Percentiles rank a stretch among this genome's conserved stretches.
Evolutionary conservation across 306 rosid species (phyloP).

Genomic region (Geum urbanum): DNA sequence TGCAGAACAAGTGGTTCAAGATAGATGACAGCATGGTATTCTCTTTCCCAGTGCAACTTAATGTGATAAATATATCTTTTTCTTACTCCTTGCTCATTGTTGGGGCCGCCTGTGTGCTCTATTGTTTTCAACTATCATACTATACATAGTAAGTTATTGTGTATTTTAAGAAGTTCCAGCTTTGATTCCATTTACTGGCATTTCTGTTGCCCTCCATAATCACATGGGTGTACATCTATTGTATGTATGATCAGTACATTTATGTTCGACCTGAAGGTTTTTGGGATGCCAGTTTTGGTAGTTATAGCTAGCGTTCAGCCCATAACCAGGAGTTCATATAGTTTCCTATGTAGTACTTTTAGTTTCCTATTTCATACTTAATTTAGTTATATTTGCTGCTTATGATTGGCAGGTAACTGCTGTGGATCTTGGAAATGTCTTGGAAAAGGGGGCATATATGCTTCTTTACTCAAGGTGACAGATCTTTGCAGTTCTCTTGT

Average conservation of each 20-base stretch:
- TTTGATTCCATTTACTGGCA: not conserved
- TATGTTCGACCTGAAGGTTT: not conserved
- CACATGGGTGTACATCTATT: not conserved
- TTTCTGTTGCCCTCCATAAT: not conserved
- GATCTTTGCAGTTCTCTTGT: slow-evolving; percentile 1
- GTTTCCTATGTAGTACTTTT: not conserved
- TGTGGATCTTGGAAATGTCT: slow-evolving; percentile 69
- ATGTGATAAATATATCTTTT: not conserved
- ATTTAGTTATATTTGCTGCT: slow-evolving; percentile 7
- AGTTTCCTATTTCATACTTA: not conserved
- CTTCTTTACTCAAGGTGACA: slow-evolving; percentile 86
- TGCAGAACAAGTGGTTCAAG: slow-evolving; percentile 94
- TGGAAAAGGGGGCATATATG: slow-evolving; percentile 85
- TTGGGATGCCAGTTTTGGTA: not conserved
- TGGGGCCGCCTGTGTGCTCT: not conserved
- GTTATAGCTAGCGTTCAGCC: not conserved
- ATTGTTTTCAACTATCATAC: not conserved
- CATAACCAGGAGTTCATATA: not conserved
- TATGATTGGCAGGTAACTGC: slow-evolving; percentile 57
- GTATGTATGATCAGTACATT: not conserved
- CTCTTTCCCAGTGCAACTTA: not conserved
- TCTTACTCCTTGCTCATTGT: not conserved
- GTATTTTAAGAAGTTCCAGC: not conserved
- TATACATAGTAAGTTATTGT: not conserved
- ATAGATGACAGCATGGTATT: slow-evolving; percentile 87